Conservation (phyloP, 73 alveolate species). For the Paramecium primaurelia region DNA sequence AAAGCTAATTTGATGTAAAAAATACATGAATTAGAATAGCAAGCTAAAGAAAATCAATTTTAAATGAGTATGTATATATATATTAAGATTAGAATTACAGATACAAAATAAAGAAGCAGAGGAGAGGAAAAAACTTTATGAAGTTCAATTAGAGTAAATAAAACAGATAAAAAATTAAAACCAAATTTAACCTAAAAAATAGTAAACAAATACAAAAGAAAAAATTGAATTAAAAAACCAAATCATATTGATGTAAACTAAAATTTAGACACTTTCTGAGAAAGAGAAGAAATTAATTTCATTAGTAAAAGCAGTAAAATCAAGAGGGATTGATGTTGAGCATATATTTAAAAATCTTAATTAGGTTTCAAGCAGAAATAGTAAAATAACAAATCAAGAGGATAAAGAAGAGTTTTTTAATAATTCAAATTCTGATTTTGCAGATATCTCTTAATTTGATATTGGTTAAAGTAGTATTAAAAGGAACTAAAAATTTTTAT, state of each 20-base stretch:
- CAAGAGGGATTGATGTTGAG: constrained; percentile 13
- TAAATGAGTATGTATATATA: background rate
- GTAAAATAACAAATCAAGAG: background rate
- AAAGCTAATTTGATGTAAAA: background rate
- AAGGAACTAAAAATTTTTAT: background rate
- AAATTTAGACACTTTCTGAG: background rate
- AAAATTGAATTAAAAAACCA: background rate
- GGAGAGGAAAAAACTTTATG: background rate
- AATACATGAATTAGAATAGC: background rate
- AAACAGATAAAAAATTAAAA: background rate
- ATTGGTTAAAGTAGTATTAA: background rate
- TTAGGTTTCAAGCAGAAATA: background rate
- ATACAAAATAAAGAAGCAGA: background rate
- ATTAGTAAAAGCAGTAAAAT: constrained; percentile 26
- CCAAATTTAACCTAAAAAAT: background rate
- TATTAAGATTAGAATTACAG: background rate
- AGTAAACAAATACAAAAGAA: background rate
- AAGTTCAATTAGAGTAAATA: background rate
- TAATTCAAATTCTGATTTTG: background rate
- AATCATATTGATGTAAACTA: background rate
- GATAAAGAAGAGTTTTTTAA: background rate
- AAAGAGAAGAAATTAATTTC: constrained; percentile 7
- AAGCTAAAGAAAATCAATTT: background rate
- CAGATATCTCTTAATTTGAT: background rate
- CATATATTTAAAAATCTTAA: background rate